Percentiles rank a stretch among this genome's conserved stretches.
Evolutionary conservation across 1,284 basidiomycete species (phyloP).

Genomic region (Coriolopsis trogii): DNA sequence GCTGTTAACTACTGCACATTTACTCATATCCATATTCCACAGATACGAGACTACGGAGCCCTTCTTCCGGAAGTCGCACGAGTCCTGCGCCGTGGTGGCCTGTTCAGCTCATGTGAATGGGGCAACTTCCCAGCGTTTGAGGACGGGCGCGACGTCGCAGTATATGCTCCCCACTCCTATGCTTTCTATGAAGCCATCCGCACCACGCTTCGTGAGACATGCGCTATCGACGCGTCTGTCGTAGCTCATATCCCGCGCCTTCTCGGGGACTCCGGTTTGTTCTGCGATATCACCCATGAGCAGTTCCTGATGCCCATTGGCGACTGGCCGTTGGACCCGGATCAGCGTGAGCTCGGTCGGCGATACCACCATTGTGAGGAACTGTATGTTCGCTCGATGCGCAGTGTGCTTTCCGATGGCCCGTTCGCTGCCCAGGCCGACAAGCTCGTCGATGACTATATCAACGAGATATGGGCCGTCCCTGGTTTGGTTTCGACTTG

Average conservation of each 20-base stretch:
- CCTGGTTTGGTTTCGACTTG: constrained; percentile 45
- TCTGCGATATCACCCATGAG: constrained; percentile 39
- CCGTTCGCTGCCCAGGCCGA: constrained; percentile 38
- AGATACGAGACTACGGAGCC: constrained; percentile 53
- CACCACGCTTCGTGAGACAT: constrained; percentile 35
- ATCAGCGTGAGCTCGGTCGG: constrained; percentile 38
- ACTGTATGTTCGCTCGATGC: constrained; percentile 42
- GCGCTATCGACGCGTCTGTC: constrained; percentile 41
- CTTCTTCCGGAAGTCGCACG: constrained; percentile 60
- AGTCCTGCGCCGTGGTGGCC: constrained; percentile 61
- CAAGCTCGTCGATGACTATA: constrained; percentile 40
- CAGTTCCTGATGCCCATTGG: constrained; percentile 50
- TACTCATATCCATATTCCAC: constrained; percentile 5
- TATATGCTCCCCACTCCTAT: constrained; percentile 20
- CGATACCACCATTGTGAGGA: constrained; percentile 35
- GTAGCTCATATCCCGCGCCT: constrained; percentile 38
- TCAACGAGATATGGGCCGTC: constrained; percentile 43
- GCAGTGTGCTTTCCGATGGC: constrained; percentile 45
- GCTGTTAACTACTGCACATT: not conserved
- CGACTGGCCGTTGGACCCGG: constrained; percentile 42
- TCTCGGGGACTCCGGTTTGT: constrained; percentile 40
- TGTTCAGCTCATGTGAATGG: constrained; percentile 70
- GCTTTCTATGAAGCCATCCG: constrained; percentile 48
- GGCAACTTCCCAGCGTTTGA: constrained; percentile 44
- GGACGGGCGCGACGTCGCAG: constrained; percentile 34